Conservation (phyloP, 306 rosid species). For the Pterocarpus santalinus region DNA sequence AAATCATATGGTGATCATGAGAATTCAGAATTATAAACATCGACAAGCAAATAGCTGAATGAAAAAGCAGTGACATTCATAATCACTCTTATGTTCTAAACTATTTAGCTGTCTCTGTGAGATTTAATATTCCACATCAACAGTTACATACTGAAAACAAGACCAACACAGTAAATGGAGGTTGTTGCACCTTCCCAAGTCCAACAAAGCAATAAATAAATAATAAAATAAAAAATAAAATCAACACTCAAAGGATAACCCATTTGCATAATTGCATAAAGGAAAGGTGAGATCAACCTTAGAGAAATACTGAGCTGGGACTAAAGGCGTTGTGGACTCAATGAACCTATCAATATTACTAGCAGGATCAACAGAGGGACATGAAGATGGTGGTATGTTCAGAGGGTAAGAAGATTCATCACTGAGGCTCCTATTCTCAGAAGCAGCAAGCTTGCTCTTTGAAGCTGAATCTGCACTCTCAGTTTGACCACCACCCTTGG, state of each 20-base stretch:
- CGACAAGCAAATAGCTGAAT: conserved; percentile 3
- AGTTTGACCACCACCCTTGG: conserved; percentile 56
- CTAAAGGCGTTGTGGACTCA: conserved; percentile 73
- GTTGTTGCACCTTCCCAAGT: conserved; percentile 18
- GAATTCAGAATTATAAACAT: conserved; percentile 9
- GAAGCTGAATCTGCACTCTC: conserved; percentile 57
- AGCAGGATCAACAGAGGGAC: conserved; percentile 43
- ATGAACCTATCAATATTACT: conserved; percentile 77
- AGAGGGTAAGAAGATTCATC: conserved; percentile 48
- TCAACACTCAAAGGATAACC: conserved; percentile 27
- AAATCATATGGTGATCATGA: not conserved
- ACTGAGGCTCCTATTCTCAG: conserved; percentile 47
- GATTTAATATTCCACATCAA: conserved; percentile 17
- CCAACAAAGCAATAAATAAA: not conserved
- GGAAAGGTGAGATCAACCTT: conserved; percentile 67
- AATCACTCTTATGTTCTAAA: conserved; percentile 5
- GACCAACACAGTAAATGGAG: conserved; percentile 11
- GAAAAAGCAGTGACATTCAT: not conserved
- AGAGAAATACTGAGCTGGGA: conserved; percentile 80
- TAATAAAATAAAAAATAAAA: not conserved
- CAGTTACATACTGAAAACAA: conserved; percentile 1
- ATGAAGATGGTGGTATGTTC: conserved; percentile 49
- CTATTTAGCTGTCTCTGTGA: conserved; percentile 14
- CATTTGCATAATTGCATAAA: conserved; percentile 25
- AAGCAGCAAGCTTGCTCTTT: conserved; percentile 47